phyloP scores from a whole-genome alignment of 345 rosid genomes.

The Pistacia vera region DNA sequence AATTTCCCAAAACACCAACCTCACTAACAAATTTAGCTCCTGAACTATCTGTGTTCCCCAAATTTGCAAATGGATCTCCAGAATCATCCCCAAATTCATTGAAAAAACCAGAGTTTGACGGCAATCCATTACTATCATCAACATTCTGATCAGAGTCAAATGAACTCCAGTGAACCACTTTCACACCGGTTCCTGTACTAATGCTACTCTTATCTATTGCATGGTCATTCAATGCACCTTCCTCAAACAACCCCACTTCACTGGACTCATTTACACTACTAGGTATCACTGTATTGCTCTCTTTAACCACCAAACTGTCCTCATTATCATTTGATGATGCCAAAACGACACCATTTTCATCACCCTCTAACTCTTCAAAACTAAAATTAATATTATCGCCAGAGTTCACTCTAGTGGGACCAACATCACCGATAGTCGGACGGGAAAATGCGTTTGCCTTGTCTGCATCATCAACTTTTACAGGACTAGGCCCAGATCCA shows the following conservation, averaged over 20 bases:
- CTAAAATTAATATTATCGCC: neutral
- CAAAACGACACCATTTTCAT: conserved; percentile 4
- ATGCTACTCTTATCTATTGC: neutral
- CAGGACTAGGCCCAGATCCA: conserved; percentile 4
- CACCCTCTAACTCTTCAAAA: neutral
- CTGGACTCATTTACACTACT: conserved; percentile 1
- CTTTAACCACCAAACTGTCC: neutral
- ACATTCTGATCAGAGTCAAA: conserved; percentile 28
- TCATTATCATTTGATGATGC: neutral
- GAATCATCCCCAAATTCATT: conserved; percentile 28
- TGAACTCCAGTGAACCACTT: conserved; percentile 44
- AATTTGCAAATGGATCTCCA: conserved; percentile 19
- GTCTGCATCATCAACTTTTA: neutral
- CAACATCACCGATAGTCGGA: conserved; percentile 3
- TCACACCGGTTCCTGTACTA: neutral
- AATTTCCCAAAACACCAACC: conserved; percentile 7
- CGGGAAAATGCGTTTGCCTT: neutral
- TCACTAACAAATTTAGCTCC: neutral
- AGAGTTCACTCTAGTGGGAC: neutral
- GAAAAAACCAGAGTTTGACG: conserved; percentile 33
- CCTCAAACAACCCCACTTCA: conserved; percentile 4
- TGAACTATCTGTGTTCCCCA: conserved; percentile 8
- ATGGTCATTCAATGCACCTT: neutral
- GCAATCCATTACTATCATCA: conserved; percentile 27
- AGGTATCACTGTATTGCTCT: conserved; percentile 2